Evolutionary conservation across 1,284 basidiomycete genomes (phyloP).

Genomic region (Thecaphora thlaspeos): DNA sequence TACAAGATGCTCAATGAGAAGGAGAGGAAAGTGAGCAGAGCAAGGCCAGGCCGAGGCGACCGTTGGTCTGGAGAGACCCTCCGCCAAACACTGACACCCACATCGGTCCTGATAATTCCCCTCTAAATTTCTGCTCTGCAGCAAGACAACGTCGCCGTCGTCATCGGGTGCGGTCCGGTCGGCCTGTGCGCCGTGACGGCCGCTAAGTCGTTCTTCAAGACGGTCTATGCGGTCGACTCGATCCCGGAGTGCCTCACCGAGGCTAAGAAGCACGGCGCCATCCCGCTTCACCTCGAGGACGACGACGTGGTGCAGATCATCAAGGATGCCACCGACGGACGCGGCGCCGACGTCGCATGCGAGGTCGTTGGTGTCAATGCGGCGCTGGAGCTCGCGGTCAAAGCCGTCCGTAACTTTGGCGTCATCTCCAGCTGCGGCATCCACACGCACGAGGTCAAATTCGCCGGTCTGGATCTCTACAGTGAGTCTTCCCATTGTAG

Average conservation of each 20-base stretch:
- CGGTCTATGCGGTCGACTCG: slow-evolving; percentile 56
- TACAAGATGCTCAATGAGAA: slow-evolving; percentile 49
- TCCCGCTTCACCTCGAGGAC: slow-evolving; percentile 47
- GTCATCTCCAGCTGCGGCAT: slow-evolving; percentile 77
- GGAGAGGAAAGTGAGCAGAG: slow-evolving; percentile 25
- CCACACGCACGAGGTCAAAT: slow-evolving; percentile 55
- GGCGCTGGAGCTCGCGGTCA: slow-evolving; percentile 72
- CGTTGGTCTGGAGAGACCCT: too few species aligned
- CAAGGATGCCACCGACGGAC: slow-evolving; percentile 48
- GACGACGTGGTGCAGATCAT: slow-evolving; percentile 31
- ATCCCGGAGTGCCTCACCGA: slow-evolving; percentile 54
- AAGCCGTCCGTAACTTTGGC: slow-evolving; percentile 76
- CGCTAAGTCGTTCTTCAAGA: slow-evolving; percentile 58
- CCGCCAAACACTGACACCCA: too few species aligned
- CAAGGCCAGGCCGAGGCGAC: too few species aligned
- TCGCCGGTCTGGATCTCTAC: slow-evolving; percentile 66
- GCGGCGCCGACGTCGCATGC: slow-evolving; percentile 60
- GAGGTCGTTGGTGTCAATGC: slow-evolving; percentile 76
- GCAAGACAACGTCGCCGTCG: slow-evolving; percentile 38
- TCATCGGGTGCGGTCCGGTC: slow-evolving; percentile 60
- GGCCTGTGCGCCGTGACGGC: slow-evolving; percentile 60
- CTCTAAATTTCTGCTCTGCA: too few species aligned
- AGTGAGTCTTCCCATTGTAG: slow-evolving; percentile 33
- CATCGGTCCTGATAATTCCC: too few species aligned
- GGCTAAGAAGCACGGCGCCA: slow-evolving; percentile 47